Conservation (phyloP, 164 flowering plant species). For the Annona squamosa region DNA sequence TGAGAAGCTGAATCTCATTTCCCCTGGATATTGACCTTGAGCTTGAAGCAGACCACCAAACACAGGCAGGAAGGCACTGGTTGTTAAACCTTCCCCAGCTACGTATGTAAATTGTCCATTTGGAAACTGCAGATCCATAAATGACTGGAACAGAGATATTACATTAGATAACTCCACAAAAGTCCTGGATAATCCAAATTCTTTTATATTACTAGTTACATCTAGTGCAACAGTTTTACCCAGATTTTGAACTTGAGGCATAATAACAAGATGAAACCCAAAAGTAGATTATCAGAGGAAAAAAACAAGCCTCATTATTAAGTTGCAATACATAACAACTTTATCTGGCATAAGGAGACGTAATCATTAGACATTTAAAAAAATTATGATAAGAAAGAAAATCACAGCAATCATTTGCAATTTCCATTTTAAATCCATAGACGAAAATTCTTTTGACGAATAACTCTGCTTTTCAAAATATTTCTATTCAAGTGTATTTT, state of each 20-base stretch:
- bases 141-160: conserved; percentile 48
- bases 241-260: neutral
- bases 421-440: too few relatives aligned
- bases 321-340: neutral
- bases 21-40: conserved; percentile 95
- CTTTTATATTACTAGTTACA: too few relatives aligned
- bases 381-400: too few relatives aligned
- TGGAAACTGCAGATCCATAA: conserved; percentile 95
- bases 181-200: neutral
- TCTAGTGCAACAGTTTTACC: neutral
- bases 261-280: neutral
- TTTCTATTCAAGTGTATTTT: too few relatives aligned
- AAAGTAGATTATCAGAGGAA: too few relatives aligned
- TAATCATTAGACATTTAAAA: too few relatives aligned
- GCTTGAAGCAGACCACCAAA: conserved; percentile 95
- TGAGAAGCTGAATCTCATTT: conserved; percentile 79
- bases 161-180: neutral
- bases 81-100: conserved; percentile 87
- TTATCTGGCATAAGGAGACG: neutral
- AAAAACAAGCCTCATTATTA: neutral
- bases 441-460: too few relatives aligned
- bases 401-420: too few relatives aligned
- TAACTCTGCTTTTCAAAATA: too few relatives aligned
- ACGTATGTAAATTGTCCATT: conserved; percentile 94
- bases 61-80: conserved; percentile 79